These are phyloP conservation scores for Volutella citrinella DNA, from an alignment of 2,329 filamentous ascomycete species.

Conservation along the genomic window DNA sequence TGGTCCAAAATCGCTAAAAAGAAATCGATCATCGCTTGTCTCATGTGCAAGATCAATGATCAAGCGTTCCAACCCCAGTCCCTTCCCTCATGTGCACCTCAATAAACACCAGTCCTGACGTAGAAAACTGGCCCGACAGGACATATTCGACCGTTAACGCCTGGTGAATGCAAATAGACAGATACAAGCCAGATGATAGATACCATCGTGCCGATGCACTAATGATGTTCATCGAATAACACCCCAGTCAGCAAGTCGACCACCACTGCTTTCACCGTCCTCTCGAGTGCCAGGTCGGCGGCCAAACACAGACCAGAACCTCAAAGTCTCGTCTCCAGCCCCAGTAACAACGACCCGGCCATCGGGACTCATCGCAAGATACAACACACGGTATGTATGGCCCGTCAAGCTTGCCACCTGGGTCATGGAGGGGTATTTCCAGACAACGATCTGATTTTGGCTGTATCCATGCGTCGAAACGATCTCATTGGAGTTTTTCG, in stretches of 20 bases:
- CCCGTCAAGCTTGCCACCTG: constrained; percentile 94
- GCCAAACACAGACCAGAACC: constrained; percentile 97
- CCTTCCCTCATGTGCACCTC: no score
- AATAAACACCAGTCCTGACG: no score
- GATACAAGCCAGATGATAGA: no score
- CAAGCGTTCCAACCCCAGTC: no score
- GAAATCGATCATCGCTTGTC: no score
- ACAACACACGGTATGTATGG: constrained; percentile 94
- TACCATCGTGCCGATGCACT: no score
- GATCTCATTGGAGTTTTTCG: constrained; percentile 95
- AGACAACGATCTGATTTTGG: constrained; percentile 98
- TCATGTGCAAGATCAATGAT: no score
- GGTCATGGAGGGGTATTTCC: constrained; percentile 98
- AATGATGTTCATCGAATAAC: constrained; percentile 64
- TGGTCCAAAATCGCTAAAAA: no score
- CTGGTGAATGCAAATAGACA: not conserved
- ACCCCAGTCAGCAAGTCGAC: constrained; percentile 73
- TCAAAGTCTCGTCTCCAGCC: constrained; percentile 89
- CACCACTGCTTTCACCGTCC: constrained; percentile 59
- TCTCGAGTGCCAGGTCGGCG: constrained; percentile 71
- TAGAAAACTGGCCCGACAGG: no score
- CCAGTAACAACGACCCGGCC: constrained; percentile 92
- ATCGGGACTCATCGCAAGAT: constrained; percentile 95
- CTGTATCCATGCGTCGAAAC: constrained; percentile 96
- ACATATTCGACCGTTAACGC: no score